These are phyloP conservation scores for Adansonia digitata DNA, from an alignment of 345 rosid species.

Conservation along the genomic window DNA sequence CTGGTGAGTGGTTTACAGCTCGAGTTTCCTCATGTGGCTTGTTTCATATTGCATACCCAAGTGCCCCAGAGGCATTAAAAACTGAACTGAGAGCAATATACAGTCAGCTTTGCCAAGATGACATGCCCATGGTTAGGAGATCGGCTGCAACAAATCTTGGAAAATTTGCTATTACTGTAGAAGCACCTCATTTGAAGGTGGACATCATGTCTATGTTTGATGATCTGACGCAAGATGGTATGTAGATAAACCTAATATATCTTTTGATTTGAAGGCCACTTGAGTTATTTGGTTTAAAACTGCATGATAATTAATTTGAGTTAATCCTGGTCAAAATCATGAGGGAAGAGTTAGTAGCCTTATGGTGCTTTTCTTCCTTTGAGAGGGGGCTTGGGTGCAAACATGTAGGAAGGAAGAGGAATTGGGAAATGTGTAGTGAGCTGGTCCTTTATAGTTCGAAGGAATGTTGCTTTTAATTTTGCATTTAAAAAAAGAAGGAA, in stretches of 20 bases:
- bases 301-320: neutral
- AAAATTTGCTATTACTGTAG: constrained; percentile 73
- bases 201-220: constrained; percentile 74
- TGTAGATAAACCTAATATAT: neutral
- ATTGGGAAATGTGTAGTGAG: neutral
- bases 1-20: constrained; percentile 85
- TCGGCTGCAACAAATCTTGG: constrained; percentile 77
- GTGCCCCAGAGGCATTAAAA: constrained; percentile 53
- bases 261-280: neutral
- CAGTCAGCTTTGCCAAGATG: constrained; percentile 71
- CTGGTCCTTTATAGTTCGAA: neutral
- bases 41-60: constrained; percentile 72
- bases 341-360: neutral
- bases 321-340: neutral
- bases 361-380: neutral
- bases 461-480: neutral
- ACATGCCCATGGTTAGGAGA: constrained; percentile 88
- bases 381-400: neutral
- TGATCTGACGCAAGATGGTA: constrained; percentile 76
- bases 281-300: neutral
- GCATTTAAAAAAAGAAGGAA: neutral
- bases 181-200: constrained; percentile 55
- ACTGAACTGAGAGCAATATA: constrained; percentile 58
- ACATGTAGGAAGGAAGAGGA: neutral
- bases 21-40: constrained; percentile 74